A percentile compares a stretch with the other conserved stretches of the same genome.
phyloP scores from a whole-genome alignment of 192 early-diverging fungal species.

The Podila minutissima region DNA sequence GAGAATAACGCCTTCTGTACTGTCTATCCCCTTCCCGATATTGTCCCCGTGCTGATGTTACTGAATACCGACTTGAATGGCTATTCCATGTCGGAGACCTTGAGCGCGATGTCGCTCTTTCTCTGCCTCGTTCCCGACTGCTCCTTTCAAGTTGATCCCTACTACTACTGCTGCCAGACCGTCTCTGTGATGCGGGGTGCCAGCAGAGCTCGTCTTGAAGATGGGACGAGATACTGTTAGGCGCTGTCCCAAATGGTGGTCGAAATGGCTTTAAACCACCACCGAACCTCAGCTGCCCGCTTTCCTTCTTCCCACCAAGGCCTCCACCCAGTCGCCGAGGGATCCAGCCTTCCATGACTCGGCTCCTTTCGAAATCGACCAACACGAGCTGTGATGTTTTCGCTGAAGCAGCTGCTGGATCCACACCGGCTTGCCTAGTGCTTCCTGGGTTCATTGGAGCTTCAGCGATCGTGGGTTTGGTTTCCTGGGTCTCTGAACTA shows the following conservation, averaged over 20 bases:
- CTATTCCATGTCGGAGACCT: too few relatives aligned
- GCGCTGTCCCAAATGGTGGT: background rate
- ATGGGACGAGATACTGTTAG: background rate
- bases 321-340: conserved; percentile 51
- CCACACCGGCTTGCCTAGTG: too few relatives aligned
- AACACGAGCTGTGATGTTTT: conserved; percentile 17
- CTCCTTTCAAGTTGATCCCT: background rate
- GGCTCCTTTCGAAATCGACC: conserved; percentile 46
- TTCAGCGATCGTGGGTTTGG: background rate
- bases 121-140: background rate
- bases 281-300: conserved; percentile 51
- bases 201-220: background rate
- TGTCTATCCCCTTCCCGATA: too few relatives aligned
- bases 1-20: too few relatives aligned
- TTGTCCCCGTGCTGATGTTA: too few relatives aligned
- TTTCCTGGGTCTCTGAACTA: background rate
- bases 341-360: conserved; percentile 44
- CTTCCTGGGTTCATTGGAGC: too few relatives aligned
- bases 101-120: background rate
- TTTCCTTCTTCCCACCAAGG: conserved; percentile 49
- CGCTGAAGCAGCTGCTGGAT: background rate
- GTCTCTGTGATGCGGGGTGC: background rate
- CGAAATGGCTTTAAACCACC: conserved; percentile 40
- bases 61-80: too few relatives aligned
- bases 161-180: too few relatives aligned